phyloP scores from a whole-genome alignment of 768 basidiomycete genomes.

The Lanmaoa pseudosensibilis region DNA sequence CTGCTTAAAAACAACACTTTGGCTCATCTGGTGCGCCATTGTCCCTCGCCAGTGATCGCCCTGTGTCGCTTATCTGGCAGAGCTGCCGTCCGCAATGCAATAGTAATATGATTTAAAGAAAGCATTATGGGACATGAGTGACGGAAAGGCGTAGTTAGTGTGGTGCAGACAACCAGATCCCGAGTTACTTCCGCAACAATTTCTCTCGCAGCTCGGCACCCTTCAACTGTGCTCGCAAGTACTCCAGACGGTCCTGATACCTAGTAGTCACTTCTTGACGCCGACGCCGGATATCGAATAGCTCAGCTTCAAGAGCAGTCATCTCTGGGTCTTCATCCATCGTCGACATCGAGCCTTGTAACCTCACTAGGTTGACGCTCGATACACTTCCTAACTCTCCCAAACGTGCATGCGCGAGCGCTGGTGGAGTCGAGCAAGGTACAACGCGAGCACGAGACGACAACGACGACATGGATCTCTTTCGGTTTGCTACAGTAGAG shows the following conservation, averaged over 20 bases:
- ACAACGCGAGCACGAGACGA: constrained; percentile 44
- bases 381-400: constrained; percentile 41
- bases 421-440: constrained; percentile 37
- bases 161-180: not conserved
- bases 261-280: constrained; percentile 68
- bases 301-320: constrained; percentile 50
- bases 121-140: constrained; percentile 15
- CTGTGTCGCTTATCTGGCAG: not conserved
- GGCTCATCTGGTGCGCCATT: not conserved
- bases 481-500: constrained; percentile 43
- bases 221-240: constrained; percentile 78
- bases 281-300: constrained; percentile 67
- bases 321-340: constrained; percentile 39
- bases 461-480: constrained; percentile 62
- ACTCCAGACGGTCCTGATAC: constrained; percentile 77
- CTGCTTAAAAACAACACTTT: not conserved
- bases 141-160: constrained; percentile 7
- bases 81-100: not conserved
- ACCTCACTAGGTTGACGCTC: constrained; percentile 54
- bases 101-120: constrained; percentile 14
- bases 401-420: constrained; percentile 30
- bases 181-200: constrained; percentile 61
- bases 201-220: constrained; percentile 84
- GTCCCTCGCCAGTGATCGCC: not conserved
- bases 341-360: constrained; percentile 19